Evolutionary conservation across 176 grass and related monocot species (phyloP).

Genomic region (Oryza nivara): DNA sequence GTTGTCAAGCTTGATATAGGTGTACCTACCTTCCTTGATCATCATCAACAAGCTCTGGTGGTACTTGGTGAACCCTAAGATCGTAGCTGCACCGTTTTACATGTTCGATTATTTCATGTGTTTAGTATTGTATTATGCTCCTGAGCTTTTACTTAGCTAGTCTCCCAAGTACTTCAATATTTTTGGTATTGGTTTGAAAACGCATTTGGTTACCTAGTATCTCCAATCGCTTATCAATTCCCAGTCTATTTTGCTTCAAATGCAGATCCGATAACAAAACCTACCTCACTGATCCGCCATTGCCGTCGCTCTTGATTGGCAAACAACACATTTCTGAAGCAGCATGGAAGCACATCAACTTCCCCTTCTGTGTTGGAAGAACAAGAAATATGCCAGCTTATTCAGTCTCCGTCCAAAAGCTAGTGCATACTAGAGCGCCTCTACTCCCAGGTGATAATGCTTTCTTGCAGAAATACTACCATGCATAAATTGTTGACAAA

Average conservation of each 20-base stretch:
- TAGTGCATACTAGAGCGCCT: background rate
- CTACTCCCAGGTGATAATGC: background rate
- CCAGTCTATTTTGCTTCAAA: slow-evolving; percentile 12
- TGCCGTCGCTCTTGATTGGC: background rate
- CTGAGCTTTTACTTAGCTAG: slow-evolving; percentile 4
- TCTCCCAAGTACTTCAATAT: background rate
- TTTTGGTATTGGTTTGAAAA: background rate
- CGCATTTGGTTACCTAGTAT: background rate
- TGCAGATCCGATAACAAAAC: slow-evolving; percentile 8
- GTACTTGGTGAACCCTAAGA: background rate
- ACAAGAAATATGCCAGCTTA: background rate
- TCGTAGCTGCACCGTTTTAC: background rate
- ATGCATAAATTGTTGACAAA: background rate
- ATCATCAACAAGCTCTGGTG: background rate
- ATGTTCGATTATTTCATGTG: slow-evolving; percentile 11
- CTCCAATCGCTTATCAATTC: background rate
- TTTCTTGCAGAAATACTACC: background rate
- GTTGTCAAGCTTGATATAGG: background rate
- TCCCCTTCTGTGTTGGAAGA: background rate
- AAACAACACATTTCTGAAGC: background rate
- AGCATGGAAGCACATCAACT: background rate
- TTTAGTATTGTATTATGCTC: slow-evolving; percentile 3
- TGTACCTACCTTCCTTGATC: slow-evolving; percentile 14
- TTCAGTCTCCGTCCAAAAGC: background rate
- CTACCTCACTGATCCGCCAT: background rate